These are phyloP conservation scores for Malus domestica DNA, from an alignment of 306 rosid species.

Conservation along the genomic window DNA sequence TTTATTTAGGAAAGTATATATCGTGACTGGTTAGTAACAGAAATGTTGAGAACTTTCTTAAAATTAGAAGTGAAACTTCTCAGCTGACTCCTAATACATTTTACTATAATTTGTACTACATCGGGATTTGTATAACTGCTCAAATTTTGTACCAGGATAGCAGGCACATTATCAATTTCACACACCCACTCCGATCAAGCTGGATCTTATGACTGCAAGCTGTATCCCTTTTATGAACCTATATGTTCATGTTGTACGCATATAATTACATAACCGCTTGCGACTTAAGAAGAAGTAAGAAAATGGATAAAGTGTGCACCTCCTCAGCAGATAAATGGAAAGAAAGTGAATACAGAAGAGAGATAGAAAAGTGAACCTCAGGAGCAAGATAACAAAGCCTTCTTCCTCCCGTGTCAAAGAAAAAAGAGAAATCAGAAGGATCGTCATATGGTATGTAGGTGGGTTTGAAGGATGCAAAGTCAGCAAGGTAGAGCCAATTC, in stretches of 20 bases:
- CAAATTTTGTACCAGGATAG: neutral
- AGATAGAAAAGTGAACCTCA: conserved; percentile 43
- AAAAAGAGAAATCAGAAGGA: conserved; percentile 93
- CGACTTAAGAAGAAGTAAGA: neutral
- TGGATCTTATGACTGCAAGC: neutral
- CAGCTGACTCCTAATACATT: neutral
- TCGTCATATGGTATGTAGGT: conserved; percentile 93
- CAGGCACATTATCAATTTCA: neutral
- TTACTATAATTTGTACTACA: neutral
- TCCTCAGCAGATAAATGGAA: conserved; percentile 5
- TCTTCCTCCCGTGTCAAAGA: conserved; percentile 96
- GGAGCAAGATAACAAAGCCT: conserved; percentile 98
- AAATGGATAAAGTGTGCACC: neutral
- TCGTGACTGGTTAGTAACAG: neutral
- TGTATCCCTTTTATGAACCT: neutral
- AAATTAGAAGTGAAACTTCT: neutral
- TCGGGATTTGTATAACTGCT: neutral
- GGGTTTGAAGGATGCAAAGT: conserved; percentile 92
- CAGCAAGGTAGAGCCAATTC: conserved; percentile 96
- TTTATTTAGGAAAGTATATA: neutral
- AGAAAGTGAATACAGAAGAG: neutral
- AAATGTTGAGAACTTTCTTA: neutral
- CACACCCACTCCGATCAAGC: neutral
- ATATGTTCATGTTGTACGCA: neutral
- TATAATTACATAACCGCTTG: neutral